phyloP scores from a whole-genome alignment of 257 asterid species.

The Solanum pimpinellifolium region DNA sequence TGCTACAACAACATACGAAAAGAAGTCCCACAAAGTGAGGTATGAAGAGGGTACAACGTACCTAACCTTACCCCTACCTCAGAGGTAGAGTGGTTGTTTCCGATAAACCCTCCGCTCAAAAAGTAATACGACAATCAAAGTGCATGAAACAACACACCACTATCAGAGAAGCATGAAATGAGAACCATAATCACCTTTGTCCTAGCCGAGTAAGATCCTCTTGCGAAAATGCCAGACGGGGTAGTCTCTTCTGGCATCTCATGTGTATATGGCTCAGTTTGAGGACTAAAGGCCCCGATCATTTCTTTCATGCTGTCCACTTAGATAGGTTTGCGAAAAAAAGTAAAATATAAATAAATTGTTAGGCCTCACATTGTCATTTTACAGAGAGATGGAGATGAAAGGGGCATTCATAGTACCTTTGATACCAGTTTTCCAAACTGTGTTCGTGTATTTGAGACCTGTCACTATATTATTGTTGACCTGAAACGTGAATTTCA shows the following conservation, averaged over 20 bases:
- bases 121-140: not conserved
- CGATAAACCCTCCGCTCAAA: not conserved
- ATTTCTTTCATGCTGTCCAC: constrained; percentile 88
- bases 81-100: not conserved
- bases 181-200: constrained; percentile 42
- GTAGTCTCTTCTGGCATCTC: constrained; percentile 94
- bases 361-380: not conserved
- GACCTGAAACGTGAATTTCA: constrained; percentile 48
- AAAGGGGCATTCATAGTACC: constrained; percentile 18
- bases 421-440: constrained; percentile 70
- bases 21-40: not conserved
- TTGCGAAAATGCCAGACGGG: constrained; percentile 85
- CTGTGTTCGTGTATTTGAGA: constrained; percentile 56
- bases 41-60: not conserved
- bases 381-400: not conserved
- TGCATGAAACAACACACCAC: not conserved
- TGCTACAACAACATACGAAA: not conserved
- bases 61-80: not conserved
- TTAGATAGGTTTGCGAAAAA: constrained; percentile 11
- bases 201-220: constrained; percentile 89
- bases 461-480: constrained; percentile 64
- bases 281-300: constrained; percentile 99
- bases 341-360: not conserved
- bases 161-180: not conserved
- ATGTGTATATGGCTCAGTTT: constrained; percentile 67